Evolutionary conservation across 2,329 filamentous ascomycete species (phyloP).

Genomic region (Aspergillus chevalieri): DNA sequence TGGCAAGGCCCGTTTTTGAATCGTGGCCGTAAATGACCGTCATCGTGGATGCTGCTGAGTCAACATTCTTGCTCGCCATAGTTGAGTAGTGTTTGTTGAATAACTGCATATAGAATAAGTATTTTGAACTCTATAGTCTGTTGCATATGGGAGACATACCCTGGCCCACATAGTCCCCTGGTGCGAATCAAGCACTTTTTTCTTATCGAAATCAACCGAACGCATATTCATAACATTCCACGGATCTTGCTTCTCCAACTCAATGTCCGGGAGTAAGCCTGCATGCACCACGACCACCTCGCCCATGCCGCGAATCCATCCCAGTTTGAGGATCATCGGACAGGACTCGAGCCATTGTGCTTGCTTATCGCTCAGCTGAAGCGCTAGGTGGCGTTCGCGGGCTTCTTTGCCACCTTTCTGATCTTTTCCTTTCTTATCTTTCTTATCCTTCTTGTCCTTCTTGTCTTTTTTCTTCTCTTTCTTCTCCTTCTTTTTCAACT

Average conservation of each 20-base stretch:
- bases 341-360: constrained; percentile 62
- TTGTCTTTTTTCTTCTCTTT: not conserved
- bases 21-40: constrained; percentile 89
- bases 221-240: constrained; percentile 90
- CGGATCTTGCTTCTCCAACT: constrained; percentile 66
- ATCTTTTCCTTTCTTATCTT: constrained; percentile 5
- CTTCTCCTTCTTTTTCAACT: not conserved
- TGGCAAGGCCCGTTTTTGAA: constrained; percentile 62
- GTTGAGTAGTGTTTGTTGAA: constrained; percentile 46
- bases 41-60: constrained; percentile 35
- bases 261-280: constrained; percentile 71
- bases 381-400: constrained; percentile 48
- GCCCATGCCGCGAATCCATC: constrained; percentile 54
- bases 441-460: not conserved
- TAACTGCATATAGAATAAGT: constrained; percentile 25
- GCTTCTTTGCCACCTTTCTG: constrained; percentile 5
- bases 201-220: constrained; percentile 55
- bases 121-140: not conserved
- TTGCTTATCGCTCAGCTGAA: constrained; percentile 54
- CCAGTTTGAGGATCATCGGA: constrained; percentile 71
- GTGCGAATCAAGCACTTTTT: constrained; percentile 4
- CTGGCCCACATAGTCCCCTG: constrained; percentile 4
- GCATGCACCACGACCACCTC: constrained; percentile 75
- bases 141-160: constrained; percentile 1
- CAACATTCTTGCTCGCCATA: constrained; percentile 11